Evolutionary conservation across 1,139 yeast genomes (phyloP).

Genomic region (Pichia sp.): DNA sequence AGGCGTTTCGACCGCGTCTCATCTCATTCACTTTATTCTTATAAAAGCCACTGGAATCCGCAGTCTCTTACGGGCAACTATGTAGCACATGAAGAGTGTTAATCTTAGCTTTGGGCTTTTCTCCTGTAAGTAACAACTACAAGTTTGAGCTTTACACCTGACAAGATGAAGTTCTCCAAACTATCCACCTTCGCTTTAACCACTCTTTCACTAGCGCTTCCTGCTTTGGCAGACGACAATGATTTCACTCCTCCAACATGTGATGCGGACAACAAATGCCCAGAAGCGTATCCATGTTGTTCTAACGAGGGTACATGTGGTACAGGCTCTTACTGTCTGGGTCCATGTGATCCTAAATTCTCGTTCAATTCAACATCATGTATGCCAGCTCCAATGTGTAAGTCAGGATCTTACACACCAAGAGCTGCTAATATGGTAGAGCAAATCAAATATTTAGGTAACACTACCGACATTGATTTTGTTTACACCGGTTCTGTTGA

Average conservation of each 20-base stretch:
- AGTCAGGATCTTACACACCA: conserved; percentile 28
- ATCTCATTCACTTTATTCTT: no score
- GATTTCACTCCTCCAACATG: conserved; percentile 32
- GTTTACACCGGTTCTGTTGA: conserved; percentile 61
- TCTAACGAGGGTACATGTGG: conserved; percentile 84
- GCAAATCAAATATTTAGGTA: conserved; percentile 57
- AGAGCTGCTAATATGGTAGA: conserved; percentile 29
- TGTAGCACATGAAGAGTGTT: no score
- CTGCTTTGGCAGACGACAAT: not conserved
- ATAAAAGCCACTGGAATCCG: no score
- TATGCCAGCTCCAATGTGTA: conserved; percentile 45
- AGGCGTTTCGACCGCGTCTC: no score
- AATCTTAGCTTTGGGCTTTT: no score
- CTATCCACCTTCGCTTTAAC: not conserved
- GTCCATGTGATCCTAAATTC: conserved; percentile 69
- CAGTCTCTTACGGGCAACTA: no score
- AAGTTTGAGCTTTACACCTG: no score
- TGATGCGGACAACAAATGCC: conserved; percentile 48
- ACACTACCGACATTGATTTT: conserved; percentile 64
- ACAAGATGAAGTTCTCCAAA: no score
- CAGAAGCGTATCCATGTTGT: conserved; percentile 71
- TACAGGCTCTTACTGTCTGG: conserved; percentile 69
- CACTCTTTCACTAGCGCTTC: not conserved
- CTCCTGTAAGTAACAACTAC: no score
- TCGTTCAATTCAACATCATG: conserved; percentile 61